Evolutionary conservation across 2,329 filamentous ascomycete genomes (phyloP).

Genomic region (Dothistroma septosporum): DNA sequence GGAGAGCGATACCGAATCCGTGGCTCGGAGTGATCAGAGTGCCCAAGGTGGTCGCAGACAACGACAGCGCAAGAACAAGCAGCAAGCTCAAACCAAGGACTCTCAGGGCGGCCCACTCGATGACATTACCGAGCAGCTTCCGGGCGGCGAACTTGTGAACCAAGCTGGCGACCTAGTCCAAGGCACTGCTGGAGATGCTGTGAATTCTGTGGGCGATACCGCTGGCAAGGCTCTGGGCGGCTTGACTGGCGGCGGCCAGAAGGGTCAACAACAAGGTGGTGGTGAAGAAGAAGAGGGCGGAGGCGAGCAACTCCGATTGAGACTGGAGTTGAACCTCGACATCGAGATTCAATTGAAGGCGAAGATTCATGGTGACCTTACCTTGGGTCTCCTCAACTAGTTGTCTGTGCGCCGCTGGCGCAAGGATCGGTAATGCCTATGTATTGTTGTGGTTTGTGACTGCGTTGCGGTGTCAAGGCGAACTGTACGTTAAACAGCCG

Average conservation of each 20-base stretch:
- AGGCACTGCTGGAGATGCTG: conserved; percentile 48
- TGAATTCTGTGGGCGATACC: conserved; percentile 43
- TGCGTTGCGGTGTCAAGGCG: neutral
- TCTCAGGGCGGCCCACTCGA: conserved; percentile 49
- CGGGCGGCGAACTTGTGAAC: conserved; percentile 50
- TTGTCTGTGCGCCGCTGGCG: neutral
- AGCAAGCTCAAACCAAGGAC: conserved; percentile 39
- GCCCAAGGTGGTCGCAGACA: conserved; percentile 53
- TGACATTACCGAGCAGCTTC: conserved; percentile 52
- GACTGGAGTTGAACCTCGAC: conserved; percentile 58
- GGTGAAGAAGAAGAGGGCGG: conserved; percentile 37
- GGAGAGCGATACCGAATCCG: conserved; percentile 52
- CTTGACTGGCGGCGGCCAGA: conserved; percentile 41
- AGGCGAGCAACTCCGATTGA: conserved; percentile 52
- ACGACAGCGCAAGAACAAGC: conserved; percentile 51
- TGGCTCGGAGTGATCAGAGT: conserved; percentile 53
- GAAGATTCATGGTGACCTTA: conserved; percentile 62
- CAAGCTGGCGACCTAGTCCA: conserved; percentile 55
- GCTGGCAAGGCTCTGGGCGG: conserved; percentile 47
- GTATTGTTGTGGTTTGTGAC: neutral
- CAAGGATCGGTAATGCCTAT: neutral
- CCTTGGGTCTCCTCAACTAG: conserved; percentile 49
- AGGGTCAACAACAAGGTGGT: conserved; percentile 30
- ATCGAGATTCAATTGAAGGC: conserved; percentile 62
- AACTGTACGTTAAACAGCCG: conserved; percentile 4